A percentile compares a stretch with the other conserved stretches of the same genome.
Evolutionary conservation across 1,284 basidiomycete genomes (phyloP).

Genomic region (Somion occarium): DNA sequence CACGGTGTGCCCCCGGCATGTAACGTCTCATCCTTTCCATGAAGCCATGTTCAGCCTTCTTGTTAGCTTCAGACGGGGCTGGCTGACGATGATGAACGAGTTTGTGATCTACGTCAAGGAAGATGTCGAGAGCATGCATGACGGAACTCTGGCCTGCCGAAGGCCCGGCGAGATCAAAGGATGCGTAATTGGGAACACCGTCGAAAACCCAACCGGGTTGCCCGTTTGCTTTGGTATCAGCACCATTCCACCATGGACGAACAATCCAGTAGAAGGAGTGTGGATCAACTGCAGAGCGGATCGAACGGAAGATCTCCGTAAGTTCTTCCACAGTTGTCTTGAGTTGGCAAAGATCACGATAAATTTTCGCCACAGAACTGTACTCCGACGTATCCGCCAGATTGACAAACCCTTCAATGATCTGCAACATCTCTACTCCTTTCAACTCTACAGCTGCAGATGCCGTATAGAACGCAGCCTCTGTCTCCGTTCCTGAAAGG

Average conservation of each 20-base stretch:
- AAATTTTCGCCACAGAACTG: conserved; percentile 66
- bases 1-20: conserved; percentile 76
- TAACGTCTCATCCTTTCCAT: conserved; percentile 81
- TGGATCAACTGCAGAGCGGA: conserved; percentile 79
- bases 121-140: conserved; percentile 81
- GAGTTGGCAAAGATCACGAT: conserved; percentile 69
- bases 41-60: conserved; percentile 64
- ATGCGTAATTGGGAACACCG: conserved; percentile 58
- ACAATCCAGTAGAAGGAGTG: conserved; percentile 88
- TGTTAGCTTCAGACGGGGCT: conserved; percentile 60
- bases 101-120: conserved; percentile 80
- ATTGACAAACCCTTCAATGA: conserved; percentile 80
- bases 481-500: conserved; percentile 86
- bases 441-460: conserved; percentile 85
- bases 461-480: conserved; percentile 83
- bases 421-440: conserved; percentile 80
- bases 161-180: conserved; percentile 76
- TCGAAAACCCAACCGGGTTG: conserved; percentile 73
- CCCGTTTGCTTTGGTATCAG: conserved; percentile 52
- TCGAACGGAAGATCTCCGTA: conserved; percentile 60
- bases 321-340: conserved; percentile 72
- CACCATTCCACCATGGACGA: conserved; percentile 92
- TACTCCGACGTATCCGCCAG: conserved; percentile 72
- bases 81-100: conserved; percentile 70
- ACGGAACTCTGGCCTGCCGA: conserved; percentile 93